Evolutionary conservation across 805 yeast species (phyloP), one percentile per base, ranked within the genome.

Genomic region (Priceomyces haplophilus): DNA sequence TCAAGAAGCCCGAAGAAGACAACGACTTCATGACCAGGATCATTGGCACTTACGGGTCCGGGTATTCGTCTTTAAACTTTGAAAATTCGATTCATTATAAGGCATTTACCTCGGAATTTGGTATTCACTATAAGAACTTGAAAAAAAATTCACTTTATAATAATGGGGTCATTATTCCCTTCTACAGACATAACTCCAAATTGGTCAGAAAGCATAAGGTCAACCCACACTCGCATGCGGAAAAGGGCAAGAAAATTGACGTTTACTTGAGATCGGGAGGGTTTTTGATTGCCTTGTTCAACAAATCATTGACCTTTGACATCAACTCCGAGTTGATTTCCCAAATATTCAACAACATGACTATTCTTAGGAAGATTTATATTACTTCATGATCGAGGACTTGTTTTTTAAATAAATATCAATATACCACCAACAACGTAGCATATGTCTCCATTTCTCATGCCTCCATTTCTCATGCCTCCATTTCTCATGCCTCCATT

Each of bases 151-250:
- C 72, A 5, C 56, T 55, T 37, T 76, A 67, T 45, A 73, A 64
- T 38, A 61, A 73, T 23, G 86, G 85, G 0, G 46, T 76, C 3
- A 62, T 78, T 16, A 70, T 80, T 72, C 81, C 84, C 0, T 75
- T 80, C 48, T 71, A 58, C 53, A 64, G 74, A 42, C 60, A 63
- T 27, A 60, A 64, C 15, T 62, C 79, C 2, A 73, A 65, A 49
- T 50, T 79, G 33, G 72, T 75, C 8, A 62, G 79, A 48, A 67
- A 56, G 47, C 61, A 50, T 19, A 42, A 38, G 23, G 34, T 32
- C 30, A 48, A 33, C 18, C 42, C 36, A 17, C 41, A 36, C 21
- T 42, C 43, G 19, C 41, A 34, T 16, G 23, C 20, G 7, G 18
- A 37, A 17, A 32, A 38, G 34, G 31, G 32, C 30, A 37, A 59